phyloP scores from a whole-genome alignment of 2,329 filamentous ascomycete genomes.

The Penicillium sp. region DNA sequence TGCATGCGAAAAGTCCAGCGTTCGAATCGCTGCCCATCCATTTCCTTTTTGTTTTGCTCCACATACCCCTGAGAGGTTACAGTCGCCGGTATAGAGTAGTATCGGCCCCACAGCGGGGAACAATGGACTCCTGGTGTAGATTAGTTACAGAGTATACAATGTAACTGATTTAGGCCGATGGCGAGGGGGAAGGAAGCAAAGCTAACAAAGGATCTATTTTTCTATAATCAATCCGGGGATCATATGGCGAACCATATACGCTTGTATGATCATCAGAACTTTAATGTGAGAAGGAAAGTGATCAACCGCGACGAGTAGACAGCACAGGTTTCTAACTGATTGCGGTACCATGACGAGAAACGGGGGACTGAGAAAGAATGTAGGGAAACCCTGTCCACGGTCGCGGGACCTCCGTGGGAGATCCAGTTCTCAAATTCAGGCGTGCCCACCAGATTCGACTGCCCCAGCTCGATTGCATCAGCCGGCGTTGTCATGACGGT shows the following conservation, averaged over 20 bases:
- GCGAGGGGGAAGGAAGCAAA: no score
- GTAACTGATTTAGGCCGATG: no score
- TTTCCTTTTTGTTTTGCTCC: not conserved
- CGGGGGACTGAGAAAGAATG: not conserved
- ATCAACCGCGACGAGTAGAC: not conserved
- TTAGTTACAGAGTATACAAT: no score
- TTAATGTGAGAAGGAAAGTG: not conserved
- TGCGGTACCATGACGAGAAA: not conserved
- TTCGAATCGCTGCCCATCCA: slow-evolving; percentile 7
- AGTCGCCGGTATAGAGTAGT: no score
- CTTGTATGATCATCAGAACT: not conserved
- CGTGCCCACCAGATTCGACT: not conserved
- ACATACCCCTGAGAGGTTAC: no score
- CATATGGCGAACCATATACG: not conserved
- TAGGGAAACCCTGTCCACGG: not conserved
- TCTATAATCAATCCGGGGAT: not conserved
- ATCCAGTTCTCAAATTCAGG: not conserved
- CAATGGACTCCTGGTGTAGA: no score
- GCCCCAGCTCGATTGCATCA: not conserved
- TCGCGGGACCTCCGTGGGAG: not conserved
- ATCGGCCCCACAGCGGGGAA: no score
- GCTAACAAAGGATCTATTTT: not conserved
- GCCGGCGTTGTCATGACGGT: not conserved
- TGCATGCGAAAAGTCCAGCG: slow-evolving; percentile 18
- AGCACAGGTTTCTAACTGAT: not conserved